These are phyloP conservation scores for Carpinus viminea DNA, from an alignment of 306 rosid species.

Conservation along the genomic window DNA sequence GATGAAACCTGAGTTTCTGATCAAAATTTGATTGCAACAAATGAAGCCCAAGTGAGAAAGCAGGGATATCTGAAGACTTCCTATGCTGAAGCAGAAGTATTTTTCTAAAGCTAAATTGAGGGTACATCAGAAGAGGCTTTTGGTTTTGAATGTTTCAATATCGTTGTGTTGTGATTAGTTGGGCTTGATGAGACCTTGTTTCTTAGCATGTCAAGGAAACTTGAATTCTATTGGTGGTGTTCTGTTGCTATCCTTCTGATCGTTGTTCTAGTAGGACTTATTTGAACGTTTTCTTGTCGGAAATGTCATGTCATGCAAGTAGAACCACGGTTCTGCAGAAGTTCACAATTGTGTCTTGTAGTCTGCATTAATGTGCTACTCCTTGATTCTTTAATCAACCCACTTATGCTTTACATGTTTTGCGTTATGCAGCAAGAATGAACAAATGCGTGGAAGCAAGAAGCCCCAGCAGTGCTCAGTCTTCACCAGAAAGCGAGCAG, in stretches of 20 bases:
- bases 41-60: neutral
- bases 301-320: neutral
- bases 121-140: neutral
- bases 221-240: neutral
- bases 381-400: neutral
- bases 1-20: neutral
- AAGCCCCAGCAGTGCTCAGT: conserved; percentile 31
- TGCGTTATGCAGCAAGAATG: conserved; percentile 15
- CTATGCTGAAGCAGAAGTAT: neutral
- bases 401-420: neutral
- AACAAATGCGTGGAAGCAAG: conserved; percentile 31
- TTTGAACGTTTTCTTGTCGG: neutral
- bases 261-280: neutral
- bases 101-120: neutral
- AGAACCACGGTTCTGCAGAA: neutral
- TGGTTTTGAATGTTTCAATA: neutral
- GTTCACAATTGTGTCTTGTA: neutral
- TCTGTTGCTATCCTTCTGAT: neutral
- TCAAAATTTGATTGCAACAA: neutral
- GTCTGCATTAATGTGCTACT: neutral
- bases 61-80: neutral
- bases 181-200: neutral
- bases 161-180: neutral
- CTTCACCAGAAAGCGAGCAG: conserved; percentile 27
- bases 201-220: neutral